Base-by-base conservation (phyloP, 2,329 filamentous ascomycete species). In the Paecilomyces sp. region DNA sequence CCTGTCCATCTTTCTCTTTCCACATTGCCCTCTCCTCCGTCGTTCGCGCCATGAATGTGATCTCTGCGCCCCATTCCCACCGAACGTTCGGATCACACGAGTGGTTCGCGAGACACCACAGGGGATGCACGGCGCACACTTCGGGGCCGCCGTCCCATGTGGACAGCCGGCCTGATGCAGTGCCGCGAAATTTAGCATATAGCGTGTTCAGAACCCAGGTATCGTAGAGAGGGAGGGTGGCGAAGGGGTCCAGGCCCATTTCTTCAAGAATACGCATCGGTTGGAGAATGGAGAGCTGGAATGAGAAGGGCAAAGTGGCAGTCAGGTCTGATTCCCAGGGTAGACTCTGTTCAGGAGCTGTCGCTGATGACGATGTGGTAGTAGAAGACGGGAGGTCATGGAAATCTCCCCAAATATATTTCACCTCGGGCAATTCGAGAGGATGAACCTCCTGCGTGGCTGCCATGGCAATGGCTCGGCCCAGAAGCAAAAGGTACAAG, bases 81-180 rank as follows among this genome's bases (percentile, higher is more conserved):
- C 85, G 85, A 47, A 97, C 92, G 73, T 96, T 97, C 8, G 94
- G 94, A 71, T 96, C 87, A 76, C 94, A 99, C 72, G 92, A 91
- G 73, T 99, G 94, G 70, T 99, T 99, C 30, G 93, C 92, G 31
- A 97, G 81, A 75, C 92, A 97, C 92, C 94, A 99, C 66, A 96
- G 86, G 1, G 93, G 92, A 76, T 97, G 92, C 30, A 97, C 92
- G 30, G 93, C 93, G 30, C 91, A 91, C 3, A 96, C 89, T 68
- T 97, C 94, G 0, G 94, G 93, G 9, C 90, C 85, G 2, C 92
- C 90, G 63, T 93, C 90, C 66, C 84, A 84, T 0, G 82, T 83
- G 62, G 85, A 91, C 65, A 94, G 88, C 47, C 90, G 85, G 3
- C 92, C 93, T 1, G 91, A 96, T 0, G 94, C 94, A 0, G 92